Evolutionary conservation across 2,329 filamentous ascomycete species (phyloP), one percentile per base, ranked within the genome.

Genomic region (Penicillium sp.): DNA sequence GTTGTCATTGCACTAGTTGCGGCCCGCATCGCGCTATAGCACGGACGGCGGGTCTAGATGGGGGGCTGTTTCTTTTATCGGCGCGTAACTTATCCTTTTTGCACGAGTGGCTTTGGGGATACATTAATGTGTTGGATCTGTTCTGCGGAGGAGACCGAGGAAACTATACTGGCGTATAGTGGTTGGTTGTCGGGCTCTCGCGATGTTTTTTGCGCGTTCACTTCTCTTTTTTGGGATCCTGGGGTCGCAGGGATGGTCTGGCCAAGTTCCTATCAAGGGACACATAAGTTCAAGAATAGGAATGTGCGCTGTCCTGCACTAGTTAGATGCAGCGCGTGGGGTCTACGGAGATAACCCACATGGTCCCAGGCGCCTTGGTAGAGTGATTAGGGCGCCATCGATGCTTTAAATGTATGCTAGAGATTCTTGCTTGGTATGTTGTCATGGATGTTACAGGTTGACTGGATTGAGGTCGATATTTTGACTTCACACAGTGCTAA

Each of bases 1-100:
- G 42, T 52, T 50, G 32, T 38, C 49, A 38, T 39, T 39, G 30
- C 59, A 50, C 51, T 60, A 57, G 43, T 19, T 32, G 50, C 58
- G 44, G 52, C 52, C 56, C 54, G 49, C 58, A 48, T 55, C 10
- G 41, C 39, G 42, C 45, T 41, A 52, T 46, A 42, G n/a, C 52
- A 35, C 46, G 16, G 38, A 39, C 23, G 13, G 55, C 47, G 48
- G 55, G 40, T 50, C 56, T 56, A 18, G 47, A 53, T 19, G 48
- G 32, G 19, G 5, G 34, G 7, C 18, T 19, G 23, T 1, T 46
- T 32, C 14, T 18, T 35, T 7, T 29, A 34, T 18, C 18, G 18
- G 48, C 46, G 49, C 42, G 36, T 55, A 47, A 30, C 9, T 51
- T 41, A 32, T 41, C 5, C 14, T 36, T 45, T 14, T 14, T 35